Evolutionary conservation across 306 rosid genomes (phyloP).

Genomic region (Quercus bicolor): DNA sequence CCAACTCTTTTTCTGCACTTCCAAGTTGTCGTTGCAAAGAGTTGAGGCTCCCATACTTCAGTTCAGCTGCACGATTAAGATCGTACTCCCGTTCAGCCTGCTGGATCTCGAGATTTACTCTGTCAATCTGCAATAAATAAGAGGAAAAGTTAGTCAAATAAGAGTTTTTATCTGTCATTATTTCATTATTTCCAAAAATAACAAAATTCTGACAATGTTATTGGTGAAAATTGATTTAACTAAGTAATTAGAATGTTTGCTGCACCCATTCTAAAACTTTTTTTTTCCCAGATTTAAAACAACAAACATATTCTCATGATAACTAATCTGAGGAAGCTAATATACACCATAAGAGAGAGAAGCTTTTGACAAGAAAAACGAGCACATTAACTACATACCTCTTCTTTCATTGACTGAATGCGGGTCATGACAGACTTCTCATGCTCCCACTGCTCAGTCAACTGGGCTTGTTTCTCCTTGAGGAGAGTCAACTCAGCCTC

Average conservation of each 20-base stretch:
- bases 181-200: not conserved
- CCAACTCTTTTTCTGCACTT: constrained; percentile 75
- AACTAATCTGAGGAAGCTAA: not conserved
- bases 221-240: not conserved
- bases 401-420: constrained; percentile 95
- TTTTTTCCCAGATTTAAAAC: not conserved
- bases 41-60: constrained; percentile 91
- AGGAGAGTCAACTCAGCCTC: constrained; percentile 83
- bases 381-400: constrained; percentile 38
- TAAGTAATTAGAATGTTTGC: not conserved
- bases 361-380: not conserved
- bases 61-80: constrained; percentile 95
- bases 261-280: not conserved
- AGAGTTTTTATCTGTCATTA: not conserved
- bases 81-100: constrained; percentile 97
- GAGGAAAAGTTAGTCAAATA: constrained; percentile 12
- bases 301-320: not conserved
- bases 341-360: not conserved
- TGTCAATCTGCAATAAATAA: constrained; percentile 64
- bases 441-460: constrained; percentile 92
- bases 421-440: constrained; percentile 95
- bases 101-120: constrained; percentile 91
- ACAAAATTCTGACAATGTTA: too few species aligned
- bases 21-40: constrained; percentile 87
- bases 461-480: constrained; percentile 76